A percentile compares a stretch with the other conserved stretches of the same genome.
Evolutionary conservation across 1,139 yeast species (phyloP).

Genomic region (Saccharomyces uvarum): DNA sequence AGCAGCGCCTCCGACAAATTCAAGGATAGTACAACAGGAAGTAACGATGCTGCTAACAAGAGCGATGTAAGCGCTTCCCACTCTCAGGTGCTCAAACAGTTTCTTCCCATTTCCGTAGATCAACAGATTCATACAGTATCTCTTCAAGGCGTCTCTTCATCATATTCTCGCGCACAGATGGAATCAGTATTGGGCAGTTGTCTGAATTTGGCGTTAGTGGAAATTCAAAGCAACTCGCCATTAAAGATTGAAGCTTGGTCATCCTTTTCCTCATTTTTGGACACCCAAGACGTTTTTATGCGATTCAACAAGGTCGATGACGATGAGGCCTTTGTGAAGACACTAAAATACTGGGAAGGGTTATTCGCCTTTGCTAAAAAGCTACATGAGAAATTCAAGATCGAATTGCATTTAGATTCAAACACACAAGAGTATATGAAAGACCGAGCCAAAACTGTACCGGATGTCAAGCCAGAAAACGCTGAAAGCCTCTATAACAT

Average conservation of each 20-base stretch:
- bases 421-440: slow-evolving; percentile 17
- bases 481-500: neutral
- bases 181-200: neutral
- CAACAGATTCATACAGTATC: slow-evolving; percentile 25
- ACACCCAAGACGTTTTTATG: slow-evolving; percentile 18
- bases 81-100: slow-evolving; percentile 18
- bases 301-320: slow-evolving; percentile 10
- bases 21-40: neutral
- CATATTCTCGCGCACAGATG: neutral
- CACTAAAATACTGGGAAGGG: slow-evolving; percentile 3
- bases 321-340: slow-evolving; percentile 4
- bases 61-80: neutral
- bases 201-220: neutral
- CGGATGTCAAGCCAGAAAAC: slow-evolving; percentile 5
- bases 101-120: slow-evolving; percentile 21
- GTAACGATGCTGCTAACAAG: neutral
- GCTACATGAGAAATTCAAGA: slow-evolving; percentile 1
- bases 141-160: slow-evolving; percentile 12
- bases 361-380: slow-evolving; percentile 1
- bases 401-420: slow-evolving; percentile 16
- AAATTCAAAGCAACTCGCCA: neutral
- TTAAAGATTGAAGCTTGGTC: slow-evolving; percentile 7
- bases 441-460: slow-evolving; percentile 6
- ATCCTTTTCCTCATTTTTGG: slow-evolving; percentile 10
- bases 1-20: neutral